Percentiles rank a stretch among this genome's conserved stretches.
Evolutionary conservation across 805 yeast genomes (phyloP).

Genomic region (Kregervanrija pseudodelftensis): DNA sequence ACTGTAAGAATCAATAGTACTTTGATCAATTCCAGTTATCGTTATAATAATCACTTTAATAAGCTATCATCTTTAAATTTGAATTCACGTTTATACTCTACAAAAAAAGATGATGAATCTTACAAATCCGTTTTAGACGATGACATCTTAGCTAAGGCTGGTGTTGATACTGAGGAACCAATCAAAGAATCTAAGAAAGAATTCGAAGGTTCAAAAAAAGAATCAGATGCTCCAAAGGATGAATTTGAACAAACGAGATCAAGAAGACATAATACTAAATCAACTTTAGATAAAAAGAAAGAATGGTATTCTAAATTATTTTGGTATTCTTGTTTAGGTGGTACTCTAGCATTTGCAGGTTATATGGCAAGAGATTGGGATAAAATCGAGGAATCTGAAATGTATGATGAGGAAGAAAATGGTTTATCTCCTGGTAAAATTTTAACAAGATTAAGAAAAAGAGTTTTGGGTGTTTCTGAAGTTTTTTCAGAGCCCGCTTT

Average conservation of each 20-base stretch:
- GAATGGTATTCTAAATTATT: slow-evolving; percentile 74
- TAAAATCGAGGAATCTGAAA: slow-evolving; percentile 53
- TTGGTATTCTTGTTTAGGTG: slow-evolving; percentile 52
- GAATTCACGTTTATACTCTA: slow-evolving; percentile 14
- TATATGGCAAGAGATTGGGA: slow-evolving; percentile 86
- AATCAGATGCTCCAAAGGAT: slow-evolving; percentile 15
- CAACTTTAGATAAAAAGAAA: slow-evolving; percentile 73
- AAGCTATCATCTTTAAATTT: too few species aligned
- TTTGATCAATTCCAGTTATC: too few species aligned
- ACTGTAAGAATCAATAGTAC: too few species aligned
- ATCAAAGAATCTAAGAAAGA: slow-evolving; percentile 10
- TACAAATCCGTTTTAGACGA: slow-evolving; percentile 62
- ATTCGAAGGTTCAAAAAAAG: slow-evolving; percentile 1
- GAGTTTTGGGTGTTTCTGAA: slow-evolving; percentile 69
- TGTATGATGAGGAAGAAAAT: slow-evolving; percentile 40
- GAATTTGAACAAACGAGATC: slow-evolving; percentile 28
- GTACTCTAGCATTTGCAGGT: slow-evolving; percentile 43
- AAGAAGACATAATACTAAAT: slow-evolving; percentile 51
- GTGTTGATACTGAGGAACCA: slow-evolving; percentile 50
- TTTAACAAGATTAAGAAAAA: slow-evolving; percentile 60
- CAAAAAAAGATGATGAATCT: slow-evolving; percentile 18
- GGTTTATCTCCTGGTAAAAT: slow-evolving; percentile 64
- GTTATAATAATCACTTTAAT: too few species aligned
- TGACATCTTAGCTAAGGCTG: slow-evolving; percentile 77
- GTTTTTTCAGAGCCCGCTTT: slow-evolving; percentile 91